These are phyloP conservation scores for Ganoderma multipileum DNA, from an alignment of 1,284 basidiomycete species.

Conservation along the genomic window DNA sequence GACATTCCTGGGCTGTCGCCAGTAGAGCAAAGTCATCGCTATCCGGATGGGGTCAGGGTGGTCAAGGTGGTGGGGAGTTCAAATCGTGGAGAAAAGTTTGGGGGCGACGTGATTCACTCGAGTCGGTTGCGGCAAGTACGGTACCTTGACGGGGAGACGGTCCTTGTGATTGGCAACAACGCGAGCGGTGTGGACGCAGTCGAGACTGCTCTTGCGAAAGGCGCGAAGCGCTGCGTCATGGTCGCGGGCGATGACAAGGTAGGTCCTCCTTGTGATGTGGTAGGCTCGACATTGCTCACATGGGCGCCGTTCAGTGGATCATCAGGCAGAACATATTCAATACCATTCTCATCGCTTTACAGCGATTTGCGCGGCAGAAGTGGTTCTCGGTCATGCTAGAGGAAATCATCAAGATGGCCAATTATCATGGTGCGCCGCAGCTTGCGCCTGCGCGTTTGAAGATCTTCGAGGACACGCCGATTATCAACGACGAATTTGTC, in stretches of 20 bases:
- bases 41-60: neutral
- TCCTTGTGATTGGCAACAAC: slow-evolving; percentile 63
- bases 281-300: neutral
- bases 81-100: slow-evolving; percentile 39
- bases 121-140: slow-evolving; percentile 50
- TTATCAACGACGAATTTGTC: slow-evolving; percentile 67
- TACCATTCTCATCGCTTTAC: slow-evolving; percentile 58
- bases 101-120: slow-evolving; percentile 59
- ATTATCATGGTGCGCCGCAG: slow-evolving; percentile 60
- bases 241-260: slow-evolving; percentile 50
- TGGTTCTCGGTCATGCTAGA: slow-evolving; percentile 61
- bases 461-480: slow-evolving; percentile 58
- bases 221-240: slow-evolving; percentile 55
- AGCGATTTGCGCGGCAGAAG: slow-evolving; percentile 66
- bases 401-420: slow-evolving; percentile 52
- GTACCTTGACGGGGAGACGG: slow-evolving; percentile 51
- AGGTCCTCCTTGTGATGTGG: neutral
- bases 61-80: slow-evolving; percentile 14
- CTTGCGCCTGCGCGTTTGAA: slow-evolving; percentile 50
- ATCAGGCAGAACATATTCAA: slow-evolving; percentile 61
- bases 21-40: slow-evolving; percentile 17
- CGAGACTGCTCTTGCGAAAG: slow-evolving; percentile 54
- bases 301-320: slow-evolving; percentile 50
- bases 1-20: slow-evolving; percentile 53
- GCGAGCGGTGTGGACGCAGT: slow-evolving; percentile 69